Evolutionary conservation across 768 basidiomycete genomes (phyloP).

Genomic region (Clavaria fumosa): DNA sequence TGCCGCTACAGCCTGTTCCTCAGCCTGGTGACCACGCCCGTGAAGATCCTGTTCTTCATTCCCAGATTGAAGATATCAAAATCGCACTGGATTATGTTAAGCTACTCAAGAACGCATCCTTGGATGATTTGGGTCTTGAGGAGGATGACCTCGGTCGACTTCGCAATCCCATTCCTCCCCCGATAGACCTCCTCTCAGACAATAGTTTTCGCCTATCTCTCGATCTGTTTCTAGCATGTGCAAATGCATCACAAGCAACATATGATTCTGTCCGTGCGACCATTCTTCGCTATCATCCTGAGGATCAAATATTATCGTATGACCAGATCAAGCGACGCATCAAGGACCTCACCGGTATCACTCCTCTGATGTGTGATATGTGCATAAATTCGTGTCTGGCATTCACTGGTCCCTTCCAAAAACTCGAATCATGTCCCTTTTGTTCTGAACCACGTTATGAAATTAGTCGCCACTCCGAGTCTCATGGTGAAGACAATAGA

Average conservation of each 20-base stretch:
- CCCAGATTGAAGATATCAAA: constrained; percentile 6
- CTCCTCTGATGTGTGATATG: constrained; percentile 21
- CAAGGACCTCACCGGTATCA: constrained; percentile 18
- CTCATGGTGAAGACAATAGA: background rate
- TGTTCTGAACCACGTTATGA: constrained; percentile 17
- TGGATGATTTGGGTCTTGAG: constrained; percentile 6
- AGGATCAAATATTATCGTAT: constrained; percentile 3
- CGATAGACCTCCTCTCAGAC: constrained; percentile 6
- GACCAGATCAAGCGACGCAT: constrained; percentile 9
- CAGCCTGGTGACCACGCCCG: background rate
- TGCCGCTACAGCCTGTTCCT: background rate
- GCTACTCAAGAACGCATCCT: constrained; percentile 6
- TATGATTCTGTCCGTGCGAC: constrained; percentile 7
- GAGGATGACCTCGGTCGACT: constrained; percentile 6
- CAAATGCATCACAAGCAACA: constrained; percentile 9
- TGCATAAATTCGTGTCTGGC: constrained; percentile 24
- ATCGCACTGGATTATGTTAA: constrained; percentile 5
- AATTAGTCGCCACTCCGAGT: background rate
- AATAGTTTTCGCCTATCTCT: constrained; percentile 9
- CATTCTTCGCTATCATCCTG: constrained; percentile 8
- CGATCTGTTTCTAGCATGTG: constrained; percentile 10
- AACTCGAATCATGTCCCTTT: constrained; percentile 14
- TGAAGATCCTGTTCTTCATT: background rate
- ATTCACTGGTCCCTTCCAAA: constrained; percentile 21
- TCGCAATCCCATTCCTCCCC: constrained; percentile 7